phyloP scores from a whole-genome alignment of 352 stramenopile species.

The Thraustochytrium sp. region DNA sequence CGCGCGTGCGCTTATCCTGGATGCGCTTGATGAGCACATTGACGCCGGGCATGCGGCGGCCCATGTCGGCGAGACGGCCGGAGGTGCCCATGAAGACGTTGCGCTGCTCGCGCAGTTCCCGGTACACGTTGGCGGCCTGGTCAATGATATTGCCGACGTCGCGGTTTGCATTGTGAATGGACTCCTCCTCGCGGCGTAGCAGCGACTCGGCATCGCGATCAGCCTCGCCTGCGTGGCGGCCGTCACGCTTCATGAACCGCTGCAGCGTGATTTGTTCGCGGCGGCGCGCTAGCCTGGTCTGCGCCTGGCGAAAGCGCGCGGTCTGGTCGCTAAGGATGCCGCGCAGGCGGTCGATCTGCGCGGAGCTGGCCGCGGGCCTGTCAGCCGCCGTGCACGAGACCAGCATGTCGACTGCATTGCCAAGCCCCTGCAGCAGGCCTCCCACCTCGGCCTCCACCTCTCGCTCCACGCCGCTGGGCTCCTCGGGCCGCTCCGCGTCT shows the following conservation, averaged over 20 bases:
- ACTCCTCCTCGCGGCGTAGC: not conserved
- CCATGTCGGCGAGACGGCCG: slow-evolving; percentile 14
- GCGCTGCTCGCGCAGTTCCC: slow-evolving; percentile 3
- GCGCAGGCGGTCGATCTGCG: slow-evolving; percentile 8
- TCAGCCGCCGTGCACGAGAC: not conserved
- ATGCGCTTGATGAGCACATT: slow-evolving; percentile 93
- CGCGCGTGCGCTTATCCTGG: slow-evolving; percentile 86
- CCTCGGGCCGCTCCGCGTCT: not conserved
- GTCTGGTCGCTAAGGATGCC: slow-evolving; percentile 32
- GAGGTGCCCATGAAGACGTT: not conserved
- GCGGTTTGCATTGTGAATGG: not conserved
- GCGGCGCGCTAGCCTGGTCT: not conserved
- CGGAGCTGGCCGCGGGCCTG: not conserved
- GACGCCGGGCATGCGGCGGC: slow-evolving; percentile 80
- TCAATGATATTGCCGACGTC: slow-evolving; percentile 4
- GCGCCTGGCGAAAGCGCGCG: not conserved
- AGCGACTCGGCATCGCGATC: not conserved
- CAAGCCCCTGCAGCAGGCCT: not conserved
- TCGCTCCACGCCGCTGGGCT: not conserved
- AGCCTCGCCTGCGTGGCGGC: not conserved
- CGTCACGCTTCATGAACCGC: not conserved
- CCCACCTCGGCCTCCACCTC: not conserved
- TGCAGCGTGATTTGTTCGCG: not conserved
- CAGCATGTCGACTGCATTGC: not conserved
- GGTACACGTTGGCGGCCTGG: not conserved